These are phyloP conservation scores for Tuctoria greenei DNA, from an alignment of 176 grass and related monocot species.

Conservation along the genomic window DNA sequence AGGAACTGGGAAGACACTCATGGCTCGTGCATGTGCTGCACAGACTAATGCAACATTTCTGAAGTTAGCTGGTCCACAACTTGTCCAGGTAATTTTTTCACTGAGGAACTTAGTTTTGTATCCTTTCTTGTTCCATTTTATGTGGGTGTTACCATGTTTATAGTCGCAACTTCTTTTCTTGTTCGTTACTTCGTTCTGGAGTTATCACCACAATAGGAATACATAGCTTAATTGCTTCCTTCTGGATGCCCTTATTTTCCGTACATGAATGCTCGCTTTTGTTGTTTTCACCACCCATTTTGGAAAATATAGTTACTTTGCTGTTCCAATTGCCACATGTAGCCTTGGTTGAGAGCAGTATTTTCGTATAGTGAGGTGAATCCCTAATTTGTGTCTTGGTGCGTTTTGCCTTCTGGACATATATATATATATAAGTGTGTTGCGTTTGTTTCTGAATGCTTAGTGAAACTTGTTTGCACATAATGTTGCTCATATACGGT, in stretches of 20 bases:
- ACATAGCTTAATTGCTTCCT: neutral
- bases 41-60: conserved; percentile 95
- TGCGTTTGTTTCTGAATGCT: no score
- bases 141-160: no score
- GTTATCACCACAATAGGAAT: neutral
- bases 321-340: neutral
- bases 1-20: conserved; percentile 86
- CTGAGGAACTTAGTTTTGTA: neutral
- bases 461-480: neutral
- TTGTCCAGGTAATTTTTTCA: conserved; percentile 66
- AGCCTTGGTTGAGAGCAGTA: neutral
- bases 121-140: neutral
- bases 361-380: neutral
- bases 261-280: neutral
- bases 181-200: neutral
- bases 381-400: neutral
- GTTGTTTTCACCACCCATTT: neutral
- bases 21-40: conserved; percentile 92
- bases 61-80: conserved; percentile 82
- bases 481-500: neutral
- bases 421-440: no score
- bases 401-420: no score
- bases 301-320: neutral
- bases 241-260: neutral
- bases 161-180: conserved; percentile 3